phyloP scores from a whole-genome alignment of 352 stramenopile species.

The Pythium myriotylum region DNA sequence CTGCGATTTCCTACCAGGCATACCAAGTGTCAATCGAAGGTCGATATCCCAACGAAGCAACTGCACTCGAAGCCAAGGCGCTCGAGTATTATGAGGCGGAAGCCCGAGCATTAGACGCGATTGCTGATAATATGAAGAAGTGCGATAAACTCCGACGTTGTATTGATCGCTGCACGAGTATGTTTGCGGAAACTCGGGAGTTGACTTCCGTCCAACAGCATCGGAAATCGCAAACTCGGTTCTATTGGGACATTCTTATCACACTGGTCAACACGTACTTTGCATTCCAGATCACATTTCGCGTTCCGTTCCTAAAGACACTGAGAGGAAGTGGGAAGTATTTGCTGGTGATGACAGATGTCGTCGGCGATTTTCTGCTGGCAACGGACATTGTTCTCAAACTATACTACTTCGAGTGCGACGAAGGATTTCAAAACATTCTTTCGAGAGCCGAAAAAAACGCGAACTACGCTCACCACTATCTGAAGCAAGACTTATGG shows the following conservation, averaged over 20 bases:
- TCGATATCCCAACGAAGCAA: constrained; percentile 47
- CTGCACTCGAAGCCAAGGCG: constrained; percentile 39
- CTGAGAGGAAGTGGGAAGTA: constrained; percentile 23
- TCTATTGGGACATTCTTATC: constrained; percentile 68
- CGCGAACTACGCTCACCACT: constrained; percentile 40
- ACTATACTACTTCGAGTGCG: constrained; percentile 78
- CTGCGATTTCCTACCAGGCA: constrained; percentile 46
- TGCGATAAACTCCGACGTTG: constrained; percentile 47
- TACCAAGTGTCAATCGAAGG: constrained; percentile 53
- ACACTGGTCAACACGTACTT: constrained; percentile 65
- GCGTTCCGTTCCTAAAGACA: constrained; percentile 60
- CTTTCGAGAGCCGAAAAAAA: constrained; percentile 50
- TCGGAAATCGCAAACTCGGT: constrained; percentile 52
- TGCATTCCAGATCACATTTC: constrained; percentile 69
- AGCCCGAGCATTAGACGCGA: constrained; percentile 44
- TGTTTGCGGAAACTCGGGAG: constrained; percentile 53
- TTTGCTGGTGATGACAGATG: constrained; percentile 41
- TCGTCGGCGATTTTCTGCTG: constrained; percentile 46
- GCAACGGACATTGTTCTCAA: constrained; percentile 65
- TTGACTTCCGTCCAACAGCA: constrained; percentile 40
- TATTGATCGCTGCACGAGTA: constrained; percentile 54
- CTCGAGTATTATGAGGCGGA: constrained; percentile 56
- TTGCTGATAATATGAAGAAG: constrained; percentile 53
- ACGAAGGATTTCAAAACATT: constrained; percentile 53
- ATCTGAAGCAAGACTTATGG: constrained; percentile 45